Evolutionary conservation across 2,329 filamentous ascomycete genomes (phyloP), one percentile per base, ranked within the genome.

Genomic region (Akanthomyces dipterigenus): DNA sequence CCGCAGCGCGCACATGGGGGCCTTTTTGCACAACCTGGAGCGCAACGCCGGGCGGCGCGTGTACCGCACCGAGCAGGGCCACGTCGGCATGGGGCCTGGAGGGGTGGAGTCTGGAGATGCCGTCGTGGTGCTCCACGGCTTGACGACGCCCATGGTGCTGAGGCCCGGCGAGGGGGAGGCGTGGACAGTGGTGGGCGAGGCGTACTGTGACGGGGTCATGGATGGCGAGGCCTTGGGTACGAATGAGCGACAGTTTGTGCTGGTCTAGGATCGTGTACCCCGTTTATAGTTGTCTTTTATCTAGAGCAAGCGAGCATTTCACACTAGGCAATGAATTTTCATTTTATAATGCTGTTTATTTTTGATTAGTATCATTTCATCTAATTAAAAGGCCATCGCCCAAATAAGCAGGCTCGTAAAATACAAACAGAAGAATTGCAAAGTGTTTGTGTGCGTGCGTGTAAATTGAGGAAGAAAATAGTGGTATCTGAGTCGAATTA

Each of bases 151-250:
- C 8, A 63, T 70, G 54, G 43, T 72, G 1, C 55, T 75, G 49
- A 66, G 69, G 51, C 42, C 45, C 1, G 38, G 1, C 12, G 38
- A n/a, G 11, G 16, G 22, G 12, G 34, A 5, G n/a, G 34, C 9
- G 45, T 73, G 70, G 65, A 54, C 61, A 22, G 71, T 71, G 55
- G 14, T 73, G 1, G 71, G 72, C 1, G 72, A 72, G 61, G 66
- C 67, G 2, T 75, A 73, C 51, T 73, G 71, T 40, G 71, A 73
- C 20, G 71, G 72, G 3, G 55, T 73, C 18, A 74, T 74, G 72
- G 60, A 72, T 16, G 72, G 72, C 1, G 70, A 74, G 62, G 57
- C 67, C 16, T 54, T 70, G 60, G 55, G 49, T 14, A n/a, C 18
- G 22, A 38, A 46, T 54, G 49, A 53, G 20, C 18, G 40, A n/a